These are phyloP conservation scores for Neolentinus lepideus DNA, from an alignment of 1,284 basidiomycete genomes.

Conservation along the genomic window DNA sequence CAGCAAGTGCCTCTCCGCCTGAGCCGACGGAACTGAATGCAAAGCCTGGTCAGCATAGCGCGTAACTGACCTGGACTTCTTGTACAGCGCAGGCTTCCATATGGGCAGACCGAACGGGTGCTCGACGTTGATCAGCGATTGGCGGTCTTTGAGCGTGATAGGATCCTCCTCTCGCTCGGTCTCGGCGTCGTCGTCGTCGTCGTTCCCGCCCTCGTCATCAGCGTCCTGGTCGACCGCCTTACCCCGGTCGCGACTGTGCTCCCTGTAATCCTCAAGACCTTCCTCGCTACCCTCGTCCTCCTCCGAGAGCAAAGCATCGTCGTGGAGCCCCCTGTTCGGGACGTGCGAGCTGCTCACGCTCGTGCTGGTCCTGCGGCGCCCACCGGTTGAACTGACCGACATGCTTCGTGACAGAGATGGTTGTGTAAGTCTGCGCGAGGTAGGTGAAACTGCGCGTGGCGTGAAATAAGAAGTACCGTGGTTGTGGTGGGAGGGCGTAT, in stretches of 20 bases:
- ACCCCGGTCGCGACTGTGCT: not conserved
- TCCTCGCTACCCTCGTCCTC: not conserved
- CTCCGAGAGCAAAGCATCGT: not conserved
- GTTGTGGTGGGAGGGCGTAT: slow-evolving; percentile 56
- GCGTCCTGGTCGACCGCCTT: not conserved
- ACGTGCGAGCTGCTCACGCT: slow-evolving; percentile 1
- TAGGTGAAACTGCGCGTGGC: slow-evolving; percentile 29
- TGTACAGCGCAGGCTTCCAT: slow-evolving; percentile 99
- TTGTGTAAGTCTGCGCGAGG: slow-evolving; percentile 28
- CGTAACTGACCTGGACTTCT: slow-evolving; percentile 95
- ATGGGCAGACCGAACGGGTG: slow-evolving; percentile 99
- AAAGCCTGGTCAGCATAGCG: slow-evolving; percentile 93
- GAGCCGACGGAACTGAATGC: slow-evolving; percentile 87
- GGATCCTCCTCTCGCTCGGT: slow-evolving; percentile 67
- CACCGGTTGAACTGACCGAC: not conserved
- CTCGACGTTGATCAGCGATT: slow-evolving; percentile 98
- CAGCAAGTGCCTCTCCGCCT: slow-evolving; percentile 84
- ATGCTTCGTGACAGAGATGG: slow-evolving; percentile 23
- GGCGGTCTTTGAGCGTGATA: slow-evolving; percentile 93
- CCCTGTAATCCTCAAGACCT: not conserved
- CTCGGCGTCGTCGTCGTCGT: slow-evolving; percentile 27
- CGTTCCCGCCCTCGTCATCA: slow-evolving; percentile 24
- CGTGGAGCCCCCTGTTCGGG: not conserved
- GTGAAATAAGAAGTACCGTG: slow-evolving; percentile 64
- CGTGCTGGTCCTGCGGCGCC: not conserved